phyloP scores from a whole-genome alignment of 2,329 filamentous ascomycete genomes.

The Dactylellina haptotyla region DNA sequence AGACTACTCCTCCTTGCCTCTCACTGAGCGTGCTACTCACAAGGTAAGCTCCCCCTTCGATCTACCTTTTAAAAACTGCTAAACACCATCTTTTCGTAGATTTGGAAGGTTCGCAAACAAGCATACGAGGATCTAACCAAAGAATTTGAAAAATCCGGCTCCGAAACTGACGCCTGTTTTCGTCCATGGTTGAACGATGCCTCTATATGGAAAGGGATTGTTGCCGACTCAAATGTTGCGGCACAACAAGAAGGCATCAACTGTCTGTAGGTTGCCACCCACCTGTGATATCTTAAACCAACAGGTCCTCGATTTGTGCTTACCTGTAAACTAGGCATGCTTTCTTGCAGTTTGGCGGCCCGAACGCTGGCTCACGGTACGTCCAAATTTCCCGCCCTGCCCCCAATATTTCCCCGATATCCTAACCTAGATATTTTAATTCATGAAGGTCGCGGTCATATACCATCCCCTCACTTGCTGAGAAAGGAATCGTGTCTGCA shows the following conservation, averaged over 20 bases:
- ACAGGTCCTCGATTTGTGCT: neutral
- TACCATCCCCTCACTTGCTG: conserved; percentile 81
- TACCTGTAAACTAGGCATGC: conserved; percentile 62
- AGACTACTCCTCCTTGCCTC: conserved; percentile 80
- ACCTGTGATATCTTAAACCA: neutral
- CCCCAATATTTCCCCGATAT: neutral
- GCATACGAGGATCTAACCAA: conserved; percentile 93
- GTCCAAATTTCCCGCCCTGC: conserved; percentile 51
- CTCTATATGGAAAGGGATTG: conserved; percentile 88
- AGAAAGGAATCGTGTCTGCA: conserved; percentile 90
- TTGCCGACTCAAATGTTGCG: conserved; percentile 93
- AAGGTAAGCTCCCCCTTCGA: conserved; percentile 68
- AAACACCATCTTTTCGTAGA: conserved; percentile 63
- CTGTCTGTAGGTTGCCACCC: conserved; percentile 71
- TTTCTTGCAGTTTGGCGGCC: conserved; percentile 89
- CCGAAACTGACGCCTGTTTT: conserved; percentile 86
- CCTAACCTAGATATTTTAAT: neutral
- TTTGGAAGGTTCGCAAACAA: conserved; percentile 96
- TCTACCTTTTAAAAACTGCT: conserved; percentile 15
- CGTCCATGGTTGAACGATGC: conserved; percentile 86
- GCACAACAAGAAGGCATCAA: conserved; percentile 92
- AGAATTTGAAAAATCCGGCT: conserved; percentile 82
- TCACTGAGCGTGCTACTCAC: conserved; percentile 83
- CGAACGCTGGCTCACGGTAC: conserved; percentile 77
- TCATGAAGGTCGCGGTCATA: conserved; percentile 73